Evolutionary conservation across 2,329 filamentous ascomycete genomes (phyloP), one percentile per base, ranked within the genome.

Genomic region (Aspergillus carbonarius): DNA sequence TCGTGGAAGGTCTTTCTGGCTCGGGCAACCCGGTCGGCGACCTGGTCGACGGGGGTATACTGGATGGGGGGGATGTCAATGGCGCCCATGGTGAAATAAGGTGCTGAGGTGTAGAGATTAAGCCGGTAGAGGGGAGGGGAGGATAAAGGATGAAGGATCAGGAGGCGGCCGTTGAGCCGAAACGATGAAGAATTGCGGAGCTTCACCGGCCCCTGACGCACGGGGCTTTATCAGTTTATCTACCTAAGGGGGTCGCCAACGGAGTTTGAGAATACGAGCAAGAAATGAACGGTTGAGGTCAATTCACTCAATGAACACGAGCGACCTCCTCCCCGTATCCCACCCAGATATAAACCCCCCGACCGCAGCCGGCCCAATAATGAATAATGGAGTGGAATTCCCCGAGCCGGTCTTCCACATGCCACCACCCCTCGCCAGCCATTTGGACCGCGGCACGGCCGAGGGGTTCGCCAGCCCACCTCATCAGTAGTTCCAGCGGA

Each of bases 1-100:
- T 90, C 84, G 67, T 83, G 82, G 78, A 91, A 98, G n/a, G 88
- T 86, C 53, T 81, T 77, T 70, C 87, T 87, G 44, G 89, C 78
- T 6, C 79, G 83, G 57, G 84, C 80, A 70, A 87, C 84, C 42
- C 83, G 83, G 60, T 74, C 73, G 13, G 86, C 77, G 72, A 96
- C 92, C 42, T 83, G 79, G 57, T 90, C 86, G 48, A 91, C 72
- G 2, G 87, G 73, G 1, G 90, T 93, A 55, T 79, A 76, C 74
- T 85, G 76, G 66, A 90, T 86, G 4, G 71, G 62, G 30, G 76
- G 76, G 48, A 80, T 67, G 35, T 72, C 64, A 44, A 53, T 64
- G 54, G 69, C 64, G 37, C 66, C 70, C 75, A 78, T 78, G 25
- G 39, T 69, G 42, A 9, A 32, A 32, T 32, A 32, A 32, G 30